Evolutionary conservation across 805 yeast species (phyloP).

Genomic region (Candida insectalens): DNA sequence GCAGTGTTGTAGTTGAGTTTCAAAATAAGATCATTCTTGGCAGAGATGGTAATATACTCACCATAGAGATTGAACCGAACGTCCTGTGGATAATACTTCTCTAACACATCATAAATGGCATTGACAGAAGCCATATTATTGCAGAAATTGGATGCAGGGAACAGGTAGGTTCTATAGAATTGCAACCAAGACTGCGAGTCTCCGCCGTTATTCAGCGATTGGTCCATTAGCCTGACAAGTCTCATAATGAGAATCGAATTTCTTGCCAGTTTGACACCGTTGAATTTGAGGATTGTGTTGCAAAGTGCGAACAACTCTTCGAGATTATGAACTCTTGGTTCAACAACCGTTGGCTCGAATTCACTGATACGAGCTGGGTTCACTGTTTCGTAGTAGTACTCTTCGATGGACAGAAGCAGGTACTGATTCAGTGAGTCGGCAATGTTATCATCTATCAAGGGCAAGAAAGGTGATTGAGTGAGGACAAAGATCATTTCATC

Average conservation of each 20-base stretch:
- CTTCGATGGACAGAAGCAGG: slow-evolving; percentile 37
- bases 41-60: slow-evolving; percentile 51
- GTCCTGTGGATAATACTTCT: slow-evolving; percentile 41
- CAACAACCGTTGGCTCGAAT: slow-evolving; percentile 10
- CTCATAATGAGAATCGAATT: slow-evolving; percentile 41
- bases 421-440: slow-evolving; percentile 38
- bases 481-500: slow-evolving; percentile 54
- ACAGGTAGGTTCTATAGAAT: slow-evolving; percentile 53
- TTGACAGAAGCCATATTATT: slow-evolving; percentile 51
- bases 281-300: slow-evolving; percentile 37
- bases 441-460: slow-evolving; percentile 41
- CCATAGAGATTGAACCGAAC: slow-evolving; percentile 73
- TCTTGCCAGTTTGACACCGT: slow-evolving; percentile 46
- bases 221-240: slow-evolving; percentile 48
- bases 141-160: slow-evolving; percentile 50
- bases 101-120: slow-evolving; percentile 47
- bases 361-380: slow-evolving; percentile 11
- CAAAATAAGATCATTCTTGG: slow-evolving; percentile 45
- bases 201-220: slow-evolving; percentile 24
- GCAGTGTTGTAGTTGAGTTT: slow-evolving; percentile 55
- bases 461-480: slow-evolving; percentile 51
- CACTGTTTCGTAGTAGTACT: slow-evolving; percentile 29
- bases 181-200: slow-evolving; percentile 38
- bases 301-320: background rate
- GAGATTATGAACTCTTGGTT: slow-evolving; percentile 5